Evolutionary conservation across 768 basidiomycete genomes (phyloP), one percentile per base, ranked within the genome.

Genomic region (Pleurotus pulmonarius): DNA sequence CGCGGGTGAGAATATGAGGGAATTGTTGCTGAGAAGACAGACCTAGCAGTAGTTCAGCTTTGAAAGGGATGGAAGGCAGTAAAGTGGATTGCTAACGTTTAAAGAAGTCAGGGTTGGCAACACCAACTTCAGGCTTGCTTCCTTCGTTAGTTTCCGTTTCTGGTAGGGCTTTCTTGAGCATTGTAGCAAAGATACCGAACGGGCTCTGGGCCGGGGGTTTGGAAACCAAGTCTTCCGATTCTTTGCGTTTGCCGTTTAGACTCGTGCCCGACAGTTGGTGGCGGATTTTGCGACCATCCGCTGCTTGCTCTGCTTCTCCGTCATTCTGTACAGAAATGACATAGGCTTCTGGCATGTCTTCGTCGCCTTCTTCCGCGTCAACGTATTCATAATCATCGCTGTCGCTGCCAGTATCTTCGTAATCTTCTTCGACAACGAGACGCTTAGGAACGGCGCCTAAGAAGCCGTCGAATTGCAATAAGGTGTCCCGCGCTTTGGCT

Each of bases 141-240:
- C 66, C 61, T 22, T 60, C 61, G 12, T 57, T 56, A 26, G 46
- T 25, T n/a, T 56, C 58, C 43, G 56, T 53, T 59, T 72, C 63
- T 56, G 73, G 69, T 57, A 71, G 62, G 46, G 65, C 62, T 63
- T 73, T 76, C 65, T 75, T 79, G 61, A 88, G 68, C 59, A 91
- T 70, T 5, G 77, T 75, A n/a, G 86, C 87, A 69, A 92, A 86
- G 57, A 92, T 66, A n/a, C 90, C 90, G 64, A 86, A 86, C 6
- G 90, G 89, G 20, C 39, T 41, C n/a, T 49, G 37, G 4, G 39
- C 56, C 0, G 48, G 45, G 9, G 56, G 56, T 26, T 39, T 39
- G 13, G 51, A 53, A 18, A 53, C 51, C 8, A 53, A 41, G 13
- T 56, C 56, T 9, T 49, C 56, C 9, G 43, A 47, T 13, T 41